phyloP scores from a whole-genome alignment of 2,329 filamentous ascomycete genomes.

The Penicillium sp. region DNA sequence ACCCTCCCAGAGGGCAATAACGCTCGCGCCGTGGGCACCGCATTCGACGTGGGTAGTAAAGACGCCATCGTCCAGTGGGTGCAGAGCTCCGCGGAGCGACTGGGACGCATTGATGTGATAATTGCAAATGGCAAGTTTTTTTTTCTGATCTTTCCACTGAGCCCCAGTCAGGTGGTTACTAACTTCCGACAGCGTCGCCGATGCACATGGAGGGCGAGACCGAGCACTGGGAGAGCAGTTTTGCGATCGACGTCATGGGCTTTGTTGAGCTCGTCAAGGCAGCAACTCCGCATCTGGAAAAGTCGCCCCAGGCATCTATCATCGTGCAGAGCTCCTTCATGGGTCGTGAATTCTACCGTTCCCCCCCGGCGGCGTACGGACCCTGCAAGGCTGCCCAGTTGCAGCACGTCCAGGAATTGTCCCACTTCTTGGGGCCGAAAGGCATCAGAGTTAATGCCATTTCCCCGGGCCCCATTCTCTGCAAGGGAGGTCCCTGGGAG shows the following conservation, averaged over 20 bases:
- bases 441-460: constrained; percentile 37
- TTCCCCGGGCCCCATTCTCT: constrained; percentile 31
- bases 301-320: constrained; percentile 23
- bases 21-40: constrained; percentile 20
- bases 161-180: too few species aligned
- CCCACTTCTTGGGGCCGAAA: constrained; percentile 26
- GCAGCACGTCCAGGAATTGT: constrained; percentile 30
- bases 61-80: constrained; percentile 24
- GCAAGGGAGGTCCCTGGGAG: constrained; percentile 22
- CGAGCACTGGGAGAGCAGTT: constrained; percentile 22
- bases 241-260: constrained; percentile 27
- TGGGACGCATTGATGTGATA: constrained; percentile 24
- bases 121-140: constrained; percentile 24
- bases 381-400: constrained; percentile 30
- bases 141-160: too few species aligned
- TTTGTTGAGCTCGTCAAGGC: constrained; percentile 25
- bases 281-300: constrained; percentile 18
- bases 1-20: constrained; percentile 10
- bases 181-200: constrained; percentile 14
- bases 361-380: constrained; percentile 27
- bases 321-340: constrained; percentile 28
- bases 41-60: constrained; percentile 23
- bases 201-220: constrained; percentile 24
- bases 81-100: constrained; percentile 7
- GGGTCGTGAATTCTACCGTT: constrained; percentile 29